Evolutionary conservation across 2,329 filamentous ascomycete genomes (phyloP).

Genomic region (Sclerotinia borealis): DNA sequence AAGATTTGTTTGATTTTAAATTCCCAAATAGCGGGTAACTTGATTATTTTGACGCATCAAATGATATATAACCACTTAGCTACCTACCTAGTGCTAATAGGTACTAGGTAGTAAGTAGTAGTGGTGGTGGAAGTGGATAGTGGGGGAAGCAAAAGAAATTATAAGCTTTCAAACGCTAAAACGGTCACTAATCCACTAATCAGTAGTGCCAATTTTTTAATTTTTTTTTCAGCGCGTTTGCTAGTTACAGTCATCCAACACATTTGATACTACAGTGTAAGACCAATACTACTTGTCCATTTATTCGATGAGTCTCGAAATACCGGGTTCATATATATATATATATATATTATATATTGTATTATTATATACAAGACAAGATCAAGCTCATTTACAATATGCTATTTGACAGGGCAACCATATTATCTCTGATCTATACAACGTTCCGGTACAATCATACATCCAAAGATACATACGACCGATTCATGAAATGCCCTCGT

Average conservation of each 20-base stretch:
- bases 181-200: background rate
- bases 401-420: slow-evolving; percentile 2
- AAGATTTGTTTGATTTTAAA: background rate
- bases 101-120: background rate
- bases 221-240: background rate
- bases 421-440: slow-evolving; percentile 6
- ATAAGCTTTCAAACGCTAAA: slow-evolving; percentile 1
- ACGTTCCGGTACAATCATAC: slow-evolving; percentile 3
- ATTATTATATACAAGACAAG: no score
- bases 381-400: background rate
- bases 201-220: background rate
- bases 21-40: background rate
- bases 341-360: no score
- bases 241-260: background rate
- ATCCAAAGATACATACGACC: background rate
- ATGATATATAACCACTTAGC: background rate
- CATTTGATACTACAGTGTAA: background rate
- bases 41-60: background rate
- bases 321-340: background rate
- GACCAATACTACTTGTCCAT: background rate
- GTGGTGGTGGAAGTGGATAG: background rate
- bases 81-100: background rate
- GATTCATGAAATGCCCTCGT: background rate
- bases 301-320: background rate
- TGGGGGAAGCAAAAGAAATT: background rate